Evolutionary conservation across 2,329 filamentous ascomycete species (phyloP).

Genomic region (Epichloe festucae): DNA sequence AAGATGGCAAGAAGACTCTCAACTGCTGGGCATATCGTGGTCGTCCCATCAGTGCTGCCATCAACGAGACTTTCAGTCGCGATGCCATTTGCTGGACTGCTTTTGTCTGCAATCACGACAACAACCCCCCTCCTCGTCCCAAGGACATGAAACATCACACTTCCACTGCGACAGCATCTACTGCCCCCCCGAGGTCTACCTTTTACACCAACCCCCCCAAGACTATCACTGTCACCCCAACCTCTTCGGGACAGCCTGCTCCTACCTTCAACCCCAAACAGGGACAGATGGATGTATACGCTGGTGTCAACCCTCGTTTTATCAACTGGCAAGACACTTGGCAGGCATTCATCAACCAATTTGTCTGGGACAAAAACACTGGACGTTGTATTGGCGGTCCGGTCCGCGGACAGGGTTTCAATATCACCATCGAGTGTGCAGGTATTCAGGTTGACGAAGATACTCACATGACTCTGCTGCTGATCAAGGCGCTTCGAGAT

Average conservation of each 20-base stretch:
- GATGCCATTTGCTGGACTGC: conserved; percentile 27
- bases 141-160: conserved; percentile 23
- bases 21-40: conserved; percentile 30
- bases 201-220: conserved; percentile 17
- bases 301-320: conserved; percentile 24
- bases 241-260: conserved; percentile 15
- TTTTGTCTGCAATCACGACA: conserved; percentile 28
- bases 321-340: conserved; percentile 27
- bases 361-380: conserved; percentile 25
- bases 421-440: conserved; percentile 23
- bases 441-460: conserved; percentile 25
- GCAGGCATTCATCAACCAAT: conserved; percentile 26
- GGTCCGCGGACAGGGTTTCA: conserved; percentile 22
- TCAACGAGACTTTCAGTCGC: conserved; percentile 25
- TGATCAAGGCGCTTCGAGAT: conserved; percentile 26
- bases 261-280: conserved; percentile 18
- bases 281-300: conserved; percentile 19
- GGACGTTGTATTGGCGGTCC: conserved; percentile 21
- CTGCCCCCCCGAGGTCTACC: conserved; percentile 22
- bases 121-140: conserved; percentile 21
- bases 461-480: conserved; percentile 25
- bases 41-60: conserved; percentile 23
- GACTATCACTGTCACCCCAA: conserved; percentile 10
- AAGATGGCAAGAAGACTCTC: conserved; percentile 24
- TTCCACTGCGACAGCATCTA: conserved; percentile 20